Percentiles rank a stretch among this genome's conserved stretches.
Evolutionary conservation across 805 yeast genomes (phyloP).

Genomic region (Lipomyces anomalus): DNA sequence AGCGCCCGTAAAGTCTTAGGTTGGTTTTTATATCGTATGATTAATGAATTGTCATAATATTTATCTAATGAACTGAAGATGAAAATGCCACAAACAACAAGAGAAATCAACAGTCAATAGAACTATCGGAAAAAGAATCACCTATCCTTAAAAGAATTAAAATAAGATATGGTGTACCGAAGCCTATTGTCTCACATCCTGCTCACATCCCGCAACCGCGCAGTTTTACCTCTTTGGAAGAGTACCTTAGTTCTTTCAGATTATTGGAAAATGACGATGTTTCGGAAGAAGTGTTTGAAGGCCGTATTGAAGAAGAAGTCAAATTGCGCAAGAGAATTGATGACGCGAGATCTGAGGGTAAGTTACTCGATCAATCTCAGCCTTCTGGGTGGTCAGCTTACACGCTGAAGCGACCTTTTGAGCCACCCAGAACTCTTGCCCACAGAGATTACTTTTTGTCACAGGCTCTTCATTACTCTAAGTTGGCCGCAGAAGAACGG

Average conservation of each 20-base stretch:
- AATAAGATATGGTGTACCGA: constrained; percentile 31
- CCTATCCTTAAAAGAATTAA: constrained; percentile 15
- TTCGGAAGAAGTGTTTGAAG: constrained; percentile 53
- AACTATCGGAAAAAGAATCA: no score
- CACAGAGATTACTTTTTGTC: constrained; percentile 68
- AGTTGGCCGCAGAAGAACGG: constrained; percentile 59
- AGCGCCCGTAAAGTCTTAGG: background rate
- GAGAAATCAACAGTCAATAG: no score
- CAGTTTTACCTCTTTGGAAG: constrained; percentile 38
- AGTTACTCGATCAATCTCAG: constrained; percentile 26
- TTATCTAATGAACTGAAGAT: background rate
- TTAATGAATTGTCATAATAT: background rate
- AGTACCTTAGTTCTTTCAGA: constrained; percentile 50
- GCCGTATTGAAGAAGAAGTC: constrained; percentile 50
- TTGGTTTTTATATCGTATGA: background rate
- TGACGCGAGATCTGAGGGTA: constrained; percentile 39
- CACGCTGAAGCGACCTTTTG: constrained; percentile 41
- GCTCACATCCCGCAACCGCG: constrained; percentile 47
- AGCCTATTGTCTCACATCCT: constrained; percentile 55
- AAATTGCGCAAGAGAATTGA: constrained; percentile 41
- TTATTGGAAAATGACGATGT: constrained; percentile 56
- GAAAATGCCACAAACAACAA: background rate
- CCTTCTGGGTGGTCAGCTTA: constrained; percentile 25
- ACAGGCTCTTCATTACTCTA: constrained; percentile 70
- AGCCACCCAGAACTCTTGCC: constrained; percentile 45